These are phyloP conservation scores for Metrosideros polymorpha DNA, from an alignment of 441 rosid genomes.

Conservation along the genomic window DNA sequence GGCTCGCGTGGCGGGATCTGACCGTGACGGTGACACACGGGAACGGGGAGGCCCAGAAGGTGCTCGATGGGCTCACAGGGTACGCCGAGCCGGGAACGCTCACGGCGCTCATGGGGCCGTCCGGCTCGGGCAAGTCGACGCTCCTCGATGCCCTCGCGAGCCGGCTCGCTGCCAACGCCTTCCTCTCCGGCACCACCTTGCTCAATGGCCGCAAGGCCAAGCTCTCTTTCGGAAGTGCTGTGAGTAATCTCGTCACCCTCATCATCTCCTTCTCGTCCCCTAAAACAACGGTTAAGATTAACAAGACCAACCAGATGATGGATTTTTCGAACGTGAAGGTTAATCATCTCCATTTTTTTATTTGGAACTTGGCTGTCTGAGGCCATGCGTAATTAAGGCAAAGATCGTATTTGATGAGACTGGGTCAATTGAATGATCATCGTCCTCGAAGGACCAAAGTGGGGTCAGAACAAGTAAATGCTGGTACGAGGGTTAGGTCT, in stretches of 20 bases:
- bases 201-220: slow-evolving; percentile 91
- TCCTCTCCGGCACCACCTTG: slow-evolving; percentile 81
- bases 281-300: neutral
- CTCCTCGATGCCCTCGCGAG: slow-evolving; percentile 87
- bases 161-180: slow-evolving; percentile 90
- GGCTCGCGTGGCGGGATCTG: slow-evolving; percentile 92
- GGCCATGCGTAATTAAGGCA: neutral
- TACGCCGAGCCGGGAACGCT: slow-evolving; percentile 84
- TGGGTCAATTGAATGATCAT: neutral
- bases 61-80: slow-evolving; percentile 80
- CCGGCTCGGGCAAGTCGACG: slow-evolving; percentile 96
- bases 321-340: neutral
- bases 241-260: slow-evolving; percentile 19
- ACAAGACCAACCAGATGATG: neutral
- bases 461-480: neutral
- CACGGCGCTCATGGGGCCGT: slow-evolving; percentile 96
- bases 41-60: slow-evolving; percentile 76
- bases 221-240: slow-evolving; percentile 95
- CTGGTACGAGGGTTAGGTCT: neutral
- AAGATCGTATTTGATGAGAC: neutral
- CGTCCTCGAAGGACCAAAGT: neutral
- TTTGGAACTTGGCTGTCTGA: neutral
- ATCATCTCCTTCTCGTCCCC: neutral
- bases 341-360: too few relatives aligned
- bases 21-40: slow-evolving; percentile 74